These are phyloP conservation scores for Orychophragmus violaceus DNA, from an alignment of 345 rosid genomes.

Conservation along the genomic window DNA sequence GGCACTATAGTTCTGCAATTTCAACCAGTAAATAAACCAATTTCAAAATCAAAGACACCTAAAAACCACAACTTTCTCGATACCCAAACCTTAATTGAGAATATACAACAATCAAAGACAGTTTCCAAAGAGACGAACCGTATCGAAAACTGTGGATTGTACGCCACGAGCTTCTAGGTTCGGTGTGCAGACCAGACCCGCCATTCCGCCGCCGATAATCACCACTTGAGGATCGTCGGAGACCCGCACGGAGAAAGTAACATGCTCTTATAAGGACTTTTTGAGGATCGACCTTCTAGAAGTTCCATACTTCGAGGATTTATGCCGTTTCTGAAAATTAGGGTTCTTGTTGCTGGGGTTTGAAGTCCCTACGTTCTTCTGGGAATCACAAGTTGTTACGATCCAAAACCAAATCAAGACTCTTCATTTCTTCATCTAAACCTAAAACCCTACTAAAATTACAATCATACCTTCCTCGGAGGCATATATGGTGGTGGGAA, in stretches of 20 bases:
- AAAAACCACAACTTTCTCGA: background rate
- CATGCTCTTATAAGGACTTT: conserved; percentile 76
- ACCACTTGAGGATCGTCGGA: conserved; percentile 62
- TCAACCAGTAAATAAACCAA: no score
- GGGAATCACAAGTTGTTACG: conserved; percentile 29
- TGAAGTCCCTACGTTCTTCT: conserved; percentile 14
- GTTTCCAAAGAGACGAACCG: conserved; percentile 49
- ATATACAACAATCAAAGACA: background rate
- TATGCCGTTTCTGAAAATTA: conserved; percentile 33
- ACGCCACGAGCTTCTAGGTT: conserved; percentile 69
- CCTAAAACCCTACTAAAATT: no score
- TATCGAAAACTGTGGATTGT: conserved; percentile 77
- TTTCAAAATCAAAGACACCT: background rate
- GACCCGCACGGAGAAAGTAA: conserved; percentile 48
- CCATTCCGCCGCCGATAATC: conserved; percentile 87
- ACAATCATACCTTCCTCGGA: no score
- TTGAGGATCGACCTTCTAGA: conserved; percentile 75
- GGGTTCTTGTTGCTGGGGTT: conserved; percentile 43
- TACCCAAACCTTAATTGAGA: background rate
- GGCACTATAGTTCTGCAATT: no score
- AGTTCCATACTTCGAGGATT: conserved; percentile 53
- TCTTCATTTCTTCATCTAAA: no score
- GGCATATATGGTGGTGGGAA: no score
- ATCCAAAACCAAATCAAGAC: no score
- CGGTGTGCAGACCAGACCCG: conserved; percentile 66